Base-by-base conservation (phyloP, 768 basidiomycete species). In the Russula virescens region DNA sequence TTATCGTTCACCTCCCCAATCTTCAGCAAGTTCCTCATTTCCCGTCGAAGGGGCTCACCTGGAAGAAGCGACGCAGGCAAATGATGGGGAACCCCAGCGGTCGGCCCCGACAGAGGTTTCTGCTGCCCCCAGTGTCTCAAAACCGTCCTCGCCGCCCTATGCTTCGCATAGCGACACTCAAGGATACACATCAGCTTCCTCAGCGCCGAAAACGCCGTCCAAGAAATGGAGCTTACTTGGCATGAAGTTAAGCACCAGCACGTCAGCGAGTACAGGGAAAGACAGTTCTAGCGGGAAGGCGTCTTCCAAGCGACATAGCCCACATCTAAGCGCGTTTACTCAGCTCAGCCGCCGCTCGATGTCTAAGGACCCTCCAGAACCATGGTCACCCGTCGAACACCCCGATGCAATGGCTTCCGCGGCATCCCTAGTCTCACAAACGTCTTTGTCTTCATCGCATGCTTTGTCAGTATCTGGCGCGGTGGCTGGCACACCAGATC, bases 161-260 rank as follows among this genome's bases (percentile, higher is more conserved):
- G 69, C 68, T 7, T 66, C 69, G 23, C 66, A 62, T 18, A 31
- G 59, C 35, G 61, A 68, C 34, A 35, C 55, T 1, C 70, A 71
- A 67, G 70, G 77, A 75, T 72, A 70, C 60, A 80, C 83, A 61
- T 74, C 80, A 59, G 67, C 70, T 16, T 78, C 85, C 45, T 70
- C 76, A 18, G 76, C 80, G 47, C 76, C 80, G 55, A 90, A 89
- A 76, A 89, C 89, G 3, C 91, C 92, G 38, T 91, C 89, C n/a
- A 94, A 94, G 81, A 95, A 95, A 74, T 95, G 93, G 93, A 94
- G 92, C 71, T 89, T 95, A 25, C 76, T 94, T 5, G 91, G 89
- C 67, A 81, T 89, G 72, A 90, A 83, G 71, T 74, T 91, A 55
- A 81, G 85, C 16, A 81, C 81, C 61, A 87, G 85, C 28, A 84